Conservation (phyloP, 208 protist genomes). For the Angomonas desouzai region DNA sequence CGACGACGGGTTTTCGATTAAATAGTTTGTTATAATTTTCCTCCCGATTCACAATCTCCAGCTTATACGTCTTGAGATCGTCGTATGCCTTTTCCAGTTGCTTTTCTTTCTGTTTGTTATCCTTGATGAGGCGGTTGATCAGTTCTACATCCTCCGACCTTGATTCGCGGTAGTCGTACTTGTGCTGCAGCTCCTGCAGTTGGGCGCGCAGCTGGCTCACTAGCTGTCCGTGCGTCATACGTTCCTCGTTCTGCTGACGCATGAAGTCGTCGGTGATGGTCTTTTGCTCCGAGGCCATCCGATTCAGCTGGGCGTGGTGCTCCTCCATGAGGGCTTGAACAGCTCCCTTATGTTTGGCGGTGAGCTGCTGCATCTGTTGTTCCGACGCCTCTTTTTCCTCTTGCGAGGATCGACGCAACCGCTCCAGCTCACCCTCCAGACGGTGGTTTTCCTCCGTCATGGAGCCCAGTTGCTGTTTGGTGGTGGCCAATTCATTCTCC, state of each 20-base stretch:
- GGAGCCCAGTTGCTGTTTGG: constrained; percentile 16
- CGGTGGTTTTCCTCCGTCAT: constrained; percentile 10
- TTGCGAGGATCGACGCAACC: constrained; percentile 17
- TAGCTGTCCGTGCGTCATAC: constrained; percentile 21
- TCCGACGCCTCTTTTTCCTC: constrained; percentile 22
- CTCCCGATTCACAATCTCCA: constrained; percentile 93
- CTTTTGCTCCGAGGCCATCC: constrained; percentile 34
- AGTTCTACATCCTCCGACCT: constrained; percentile 83
- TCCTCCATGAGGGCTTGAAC: constrained; percentile 25
- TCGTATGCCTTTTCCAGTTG: constrained; percentile 75
- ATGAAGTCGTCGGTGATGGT: constrained; percentile 44
- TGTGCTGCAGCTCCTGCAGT: constrained; percentile 72
- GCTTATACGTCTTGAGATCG: constrained; percentile 91
- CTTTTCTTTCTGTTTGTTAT: constrained; percentile 61
- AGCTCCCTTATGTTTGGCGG: constrained; percentile 22
- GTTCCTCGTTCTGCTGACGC: constrained; percentile 41
- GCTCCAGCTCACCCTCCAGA: constrained; percentile 24
- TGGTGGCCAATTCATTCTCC: constrained; percentile 2
- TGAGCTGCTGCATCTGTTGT: constrained; percentile 15
- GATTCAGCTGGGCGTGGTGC: constrained; percentile 28
- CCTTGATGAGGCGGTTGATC: constrained; percentile 84
- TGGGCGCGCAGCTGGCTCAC: constrained; percentile 37
- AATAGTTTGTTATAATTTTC: constrained; percentile 95
- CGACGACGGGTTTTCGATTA: constrained; percentile 53
- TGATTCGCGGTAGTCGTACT: constrained; percentile 90